Evolutionary conservation across 2,329 filamentous ascomycete species (phyloP).

Genomic region (Daldinia eschscholtzii): DNA sequence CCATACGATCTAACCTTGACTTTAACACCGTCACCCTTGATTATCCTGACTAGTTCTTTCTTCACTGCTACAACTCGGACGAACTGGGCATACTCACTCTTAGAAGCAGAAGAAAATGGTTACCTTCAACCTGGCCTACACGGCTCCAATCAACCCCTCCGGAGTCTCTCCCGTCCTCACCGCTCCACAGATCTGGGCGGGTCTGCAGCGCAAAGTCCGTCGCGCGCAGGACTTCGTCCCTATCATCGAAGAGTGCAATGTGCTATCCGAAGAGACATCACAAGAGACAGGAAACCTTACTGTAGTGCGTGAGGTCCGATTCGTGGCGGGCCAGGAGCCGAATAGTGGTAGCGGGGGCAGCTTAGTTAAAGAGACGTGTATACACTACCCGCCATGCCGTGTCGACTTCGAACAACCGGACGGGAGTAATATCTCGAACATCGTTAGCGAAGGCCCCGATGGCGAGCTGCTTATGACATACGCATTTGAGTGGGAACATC

Average conservation of each 20-base stretch:
- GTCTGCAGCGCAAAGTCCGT: slow-evolving; percentile 55
- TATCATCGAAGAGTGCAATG: slow-evolving; percentile 52
- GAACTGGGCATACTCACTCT: neutral
- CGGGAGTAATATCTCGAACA: slow-evolving; percentile 54
- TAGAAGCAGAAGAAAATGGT: slow-evolving; percentile 50
- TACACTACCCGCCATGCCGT: slow-evolving; percentile 51
- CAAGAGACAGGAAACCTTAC: slow-evolving; percentile 41
- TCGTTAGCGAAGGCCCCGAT: slow-evolving; percentile 50
- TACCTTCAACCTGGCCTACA: slow-evolving; percentile 53
- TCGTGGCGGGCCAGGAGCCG: slow-evolving; percentile 42
- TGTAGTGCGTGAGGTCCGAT: slow-evolving; percentile 51
- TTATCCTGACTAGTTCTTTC: neutral
- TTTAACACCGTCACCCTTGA: neutral
- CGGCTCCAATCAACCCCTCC: slow-evolving; percentile 54
- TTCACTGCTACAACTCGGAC: neutral
- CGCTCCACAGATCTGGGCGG: slow-evolving; percentile 54
- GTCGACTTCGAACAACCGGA: slow-evolving; percentile 55
- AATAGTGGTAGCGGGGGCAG: slow-evolving; percentile 5
- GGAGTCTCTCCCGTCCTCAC: slow-evolving; percentile 50
- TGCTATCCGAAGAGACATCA: slow-evolving; percentile 50
- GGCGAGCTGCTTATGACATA: slow-evolving; percentile 54
- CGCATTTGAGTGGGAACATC: slow-evolving; percentile 54
- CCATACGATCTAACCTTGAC: neutral
- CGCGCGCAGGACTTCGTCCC: slow-evolving; percentile 55
- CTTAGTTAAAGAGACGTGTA: slow-evolving; percentile 51